Conservation (phyloP, 1,284 basidiomycete species). For the Fomitopsis palustris region DNA sequence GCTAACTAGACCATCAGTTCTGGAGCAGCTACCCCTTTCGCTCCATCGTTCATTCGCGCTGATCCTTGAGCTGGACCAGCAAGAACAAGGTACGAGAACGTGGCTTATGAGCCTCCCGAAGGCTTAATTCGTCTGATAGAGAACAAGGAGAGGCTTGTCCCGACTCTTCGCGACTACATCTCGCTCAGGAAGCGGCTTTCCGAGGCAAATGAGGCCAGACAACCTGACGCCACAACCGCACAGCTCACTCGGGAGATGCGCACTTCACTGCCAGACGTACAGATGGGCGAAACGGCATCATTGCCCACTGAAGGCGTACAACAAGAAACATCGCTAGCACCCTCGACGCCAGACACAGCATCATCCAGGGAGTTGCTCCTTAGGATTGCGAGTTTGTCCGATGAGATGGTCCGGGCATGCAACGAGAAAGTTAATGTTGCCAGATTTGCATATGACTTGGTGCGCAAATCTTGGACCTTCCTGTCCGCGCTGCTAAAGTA, state of each 20-base stretch:
- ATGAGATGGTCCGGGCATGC: conserved; percentile 57
- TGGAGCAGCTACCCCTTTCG: conserved; percentile 85
- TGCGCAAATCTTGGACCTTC: conserved; percentile 30
- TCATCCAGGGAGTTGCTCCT: conserved; percentile 50
- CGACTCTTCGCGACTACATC: conserved; percentile 4
- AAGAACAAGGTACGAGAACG: conserved; percentile 52
- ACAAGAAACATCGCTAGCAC: not conserved
- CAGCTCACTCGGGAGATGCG: not conserved
- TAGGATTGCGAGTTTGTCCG: conserved; percentile 53
- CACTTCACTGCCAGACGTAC: not conserved
- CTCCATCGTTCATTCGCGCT: conserved; percentile 78
- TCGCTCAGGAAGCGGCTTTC: not conserved
- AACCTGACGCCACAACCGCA: not conserved
- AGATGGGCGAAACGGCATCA: not conserved
- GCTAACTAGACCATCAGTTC: conserved; percentile 40
- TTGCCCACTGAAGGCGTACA: not conserved
- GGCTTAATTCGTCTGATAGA: not conserved
- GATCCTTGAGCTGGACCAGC: conserved; percentile 80
- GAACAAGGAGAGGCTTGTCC: conserved; percentile 2
- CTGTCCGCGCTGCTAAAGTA: not conserved
- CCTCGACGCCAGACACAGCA: not conserved
- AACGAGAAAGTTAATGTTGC: conserved; percentile 76
- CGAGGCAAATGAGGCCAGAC: not conserved
- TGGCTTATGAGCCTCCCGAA: not conserved
- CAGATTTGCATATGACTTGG: conserved; percentile 63